Base-by-base conservation (phyloP, 2,329 filamentous ascomycete species). In the Botrytis fragariae region DNA sequence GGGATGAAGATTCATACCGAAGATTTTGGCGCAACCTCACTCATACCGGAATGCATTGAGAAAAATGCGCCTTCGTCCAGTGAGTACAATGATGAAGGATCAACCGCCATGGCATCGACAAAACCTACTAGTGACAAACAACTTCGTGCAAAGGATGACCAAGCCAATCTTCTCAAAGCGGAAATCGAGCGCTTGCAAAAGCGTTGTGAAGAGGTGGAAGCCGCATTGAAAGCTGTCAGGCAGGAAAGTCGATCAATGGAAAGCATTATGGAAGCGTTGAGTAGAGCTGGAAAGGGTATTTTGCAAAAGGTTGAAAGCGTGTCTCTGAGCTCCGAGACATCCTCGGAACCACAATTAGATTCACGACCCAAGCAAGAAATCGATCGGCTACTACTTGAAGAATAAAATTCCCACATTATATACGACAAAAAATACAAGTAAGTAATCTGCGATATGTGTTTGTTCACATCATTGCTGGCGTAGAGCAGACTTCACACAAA, bases 201-300 rank as follows among this genome's bases (percentile, higher is more conserved):
- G 62, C 78, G 78, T 60, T 80, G 78, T 72, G 69, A 71, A 20
- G 77, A 78, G 59, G 75, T 77, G 35, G 79, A 80, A 72, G 70
- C 72, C 42, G 72, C 77, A 4, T 71, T 81, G 59, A 74, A 75
- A 37, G 74, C 74, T 14, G 75, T 81, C 6, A 65, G 74, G 63
- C 75, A 79, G n/a, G 77, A 80, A 14, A 78, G 76, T 65, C 75
- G 74, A 18, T 77, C 75, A 45, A 80, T 79, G 75, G 76, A 78
- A 74, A 73, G 74, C 39, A 75, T 79, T 29, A 59, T 79, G 25
- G 75, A 78, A 68, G 73, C 74, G 18, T 71, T 80, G 51, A 76
- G 78, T 48, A 74, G 72, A 72, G 76, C 77, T 20, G 75, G 67
- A 64, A 73, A 70, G 59, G 37, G 45, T 6, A 73, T 73, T 32